These are phyloP conservation scores for Comarum palustre DNA, from an alignment of 306 rosid species.

Conservation along the genomic window DNA sequence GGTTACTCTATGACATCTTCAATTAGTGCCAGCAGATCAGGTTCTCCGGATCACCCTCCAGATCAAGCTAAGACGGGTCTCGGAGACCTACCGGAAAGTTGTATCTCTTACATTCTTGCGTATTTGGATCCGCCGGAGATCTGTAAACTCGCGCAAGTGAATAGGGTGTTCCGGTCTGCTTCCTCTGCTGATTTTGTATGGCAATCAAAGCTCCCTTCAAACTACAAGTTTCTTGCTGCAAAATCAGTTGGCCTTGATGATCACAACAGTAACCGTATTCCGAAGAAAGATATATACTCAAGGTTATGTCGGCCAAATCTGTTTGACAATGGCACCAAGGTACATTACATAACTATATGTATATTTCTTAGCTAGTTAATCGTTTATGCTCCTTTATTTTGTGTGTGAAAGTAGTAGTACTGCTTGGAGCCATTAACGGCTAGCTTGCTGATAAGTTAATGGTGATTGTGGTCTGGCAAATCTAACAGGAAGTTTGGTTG, in stretches of 20 bases:
- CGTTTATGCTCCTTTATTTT: not conserved
- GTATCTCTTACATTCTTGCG: constrained; percentile 50
- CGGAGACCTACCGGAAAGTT: constrained; percentile 69
- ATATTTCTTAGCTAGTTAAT: not conserved
- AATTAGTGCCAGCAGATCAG: constrained; percentile 5
- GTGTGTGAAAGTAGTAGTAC: not conserved
- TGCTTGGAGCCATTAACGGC: not conserved
- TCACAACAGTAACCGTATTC: constrained; percentile 6
- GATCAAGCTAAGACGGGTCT: constrained; percentile 29
- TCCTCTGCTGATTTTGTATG: constrained; percentile 65
- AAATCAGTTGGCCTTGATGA: constrained; percentile 18
- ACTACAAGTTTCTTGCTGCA: constrained; percentile 42
- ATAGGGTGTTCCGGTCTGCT: constrained; percentile 52
- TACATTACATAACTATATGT: not conserved
- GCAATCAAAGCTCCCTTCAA: constrained; percentile 69
- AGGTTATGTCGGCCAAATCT: constrained; percentile 47
- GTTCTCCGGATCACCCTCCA: constrained; percentile 5
- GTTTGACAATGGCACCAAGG: constrained; percentile 59
- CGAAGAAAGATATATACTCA: constrained; percentile 61
- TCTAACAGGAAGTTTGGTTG: constrained; percentile 62
- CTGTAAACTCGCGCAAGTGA: constrained; percentile 58
- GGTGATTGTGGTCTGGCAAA: not conserved
- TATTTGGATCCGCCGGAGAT: constrained; percentile 67
- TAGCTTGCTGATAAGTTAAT: not conserved
- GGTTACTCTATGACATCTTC: constrained; percentile 33